phyloP scores from a whole-genome alignment of 352 stramenopile genomes.

The Thalassiosira ordinaria region DNA sequence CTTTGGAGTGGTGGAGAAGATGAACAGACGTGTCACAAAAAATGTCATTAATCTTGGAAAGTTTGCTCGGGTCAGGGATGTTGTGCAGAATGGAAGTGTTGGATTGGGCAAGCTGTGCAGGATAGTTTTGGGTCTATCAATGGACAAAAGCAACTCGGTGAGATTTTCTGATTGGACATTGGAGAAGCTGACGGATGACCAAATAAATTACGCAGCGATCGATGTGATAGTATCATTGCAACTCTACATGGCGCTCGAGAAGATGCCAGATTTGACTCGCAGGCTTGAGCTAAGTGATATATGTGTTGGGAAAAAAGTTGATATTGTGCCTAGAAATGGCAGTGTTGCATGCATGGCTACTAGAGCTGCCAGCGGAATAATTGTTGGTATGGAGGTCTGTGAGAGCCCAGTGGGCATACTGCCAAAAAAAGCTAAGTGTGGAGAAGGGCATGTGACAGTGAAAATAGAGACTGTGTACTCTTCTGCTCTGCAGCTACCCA shows the following conservation, averaged over 20 bases:
- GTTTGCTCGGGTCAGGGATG: constrained; percentile 34
- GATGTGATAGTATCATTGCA: constrained; percentile 48
- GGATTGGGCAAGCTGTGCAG: constrained; percentile 26
- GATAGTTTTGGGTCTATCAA: constrained; percentile 15
- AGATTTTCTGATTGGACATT: constrained; percentile 38
- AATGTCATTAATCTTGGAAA: constrained; percentile 56
- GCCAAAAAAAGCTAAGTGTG: background rate
- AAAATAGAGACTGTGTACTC: background rate
- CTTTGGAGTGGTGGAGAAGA: constrained; percentile 35
- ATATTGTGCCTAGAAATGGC: constrained; percentile 53
- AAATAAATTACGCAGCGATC: constrained; percentile 52
- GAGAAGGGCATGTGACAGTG: background rate
- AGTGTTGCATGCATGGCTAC: constrained; percentile 48
- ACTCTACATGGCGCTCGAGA: constrained; percentile 20
- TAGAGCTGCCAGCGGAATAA: constrained; percentile 32
- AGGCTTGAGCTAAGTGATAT: constrained; percentile 27
- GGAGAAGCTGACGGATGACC: constrained; percentile 29
- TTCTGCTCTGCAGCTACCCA: background rate
- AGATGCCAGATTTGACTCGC: constrained; percentile 47
- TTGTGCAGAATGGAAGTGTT: constrained; percentile 49
- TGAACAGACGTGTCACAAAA: constrained; percentile 13
- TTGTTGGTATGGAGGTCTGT: constrained; percentile 20
- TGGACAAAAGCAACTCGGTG: constrained; percentile 24
- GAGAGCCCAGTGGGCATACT: constrained; percentile 24
- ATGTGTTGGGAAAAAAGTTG: constrained; percentile 24